phyloP scores from a whole-genome alignment of 345 rosid genomes.

The Euphorbia lathyris region DNA sequence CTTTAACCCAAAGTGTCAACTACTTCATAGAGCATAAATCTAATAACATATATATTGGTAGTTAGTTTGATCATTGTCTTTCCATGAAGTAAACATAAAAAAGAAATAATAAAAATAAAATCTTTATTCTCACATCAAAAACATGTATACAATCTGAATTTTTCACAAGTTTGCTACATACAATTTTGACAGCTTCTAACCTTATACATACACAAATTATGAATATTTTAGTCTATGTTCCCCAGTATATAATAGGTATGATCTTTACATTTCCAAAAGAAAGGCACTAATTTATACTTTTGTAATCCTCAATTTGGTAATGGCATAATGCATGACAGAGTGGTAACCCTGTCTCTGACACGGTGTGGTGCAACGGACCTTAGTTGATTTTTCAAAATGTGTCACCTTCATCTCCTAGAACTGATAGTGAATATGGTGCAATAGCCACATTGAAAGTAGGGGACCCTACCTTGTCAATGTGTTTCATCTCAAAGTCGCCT shows the following conservation, averaged over 20 bases:
- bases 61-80: neutral
- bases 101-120: neutral
- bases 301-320: slow-evolving; percentile 13
- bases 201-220: slow-evolving; percentile 3
- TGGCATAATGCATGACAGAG: neutral
- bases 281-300: neutral
- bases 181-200: slow-evolving; percentile 7
- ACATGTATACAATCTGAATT: neutral
- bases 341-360: neutral
- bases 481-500: slow-evolving; percentile 83
- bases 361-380: neutral
- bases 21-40: neutral
- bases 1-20: neutral
- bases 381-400: slow-evolving; percentile 23
- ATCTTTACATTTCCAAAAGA: slow-evolving; percentile 12
- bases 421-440: slow-evolving; percentile 64
- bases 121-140: neutral
- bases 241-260: neutral
- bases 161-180: slow-evolving; percentile 8
- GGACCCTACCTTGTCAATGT: slow-evolving; percentile 48
- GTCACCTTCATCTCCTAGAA: slow-evolving; percentile 49
- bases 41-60: neutral
- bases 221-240: slow-evolving; percentile 1
- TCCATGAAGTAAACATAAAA: neutral
- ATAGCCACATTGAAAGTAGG: slow-evolving; percentile 59